Conservation (phyloP, 495 filamentous ascomycete species). For the Xylaria castorea region DNA sequence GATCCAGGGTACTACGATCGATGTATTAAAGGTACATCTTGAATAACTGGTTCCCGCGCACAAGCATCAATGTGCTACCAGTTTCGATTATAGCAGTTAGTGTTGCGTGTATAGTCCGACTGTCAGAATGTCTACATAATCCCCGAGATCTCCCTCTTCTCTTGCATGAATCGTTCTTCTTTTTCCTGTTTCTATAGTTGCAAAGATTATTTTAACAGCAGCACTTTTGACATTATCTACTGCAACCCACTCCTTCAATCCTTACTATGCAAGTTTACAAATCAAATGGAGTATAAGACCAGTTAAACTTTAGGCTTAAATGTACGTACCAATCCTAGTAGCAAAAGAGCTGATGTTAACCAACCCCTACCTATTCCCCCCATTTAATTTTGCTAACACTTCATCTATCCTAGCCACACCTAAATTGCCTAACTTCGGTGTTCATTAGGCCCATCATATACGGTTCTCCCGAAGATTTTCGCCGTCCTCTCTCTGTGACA, state of each 20-base stretch:
- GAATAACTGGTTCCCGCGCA: background rate
- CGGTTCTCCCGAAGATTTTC: background rate
- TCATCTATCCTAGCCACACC: background rate
- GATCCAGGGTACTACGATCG: no score
- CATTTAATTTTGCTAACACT: background rate
- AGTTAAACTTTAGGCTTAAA: background rate
- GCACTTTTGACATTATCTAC: background rate
- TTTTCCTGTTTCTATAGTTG: background rate
- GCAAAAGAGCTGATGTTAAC: background rate
- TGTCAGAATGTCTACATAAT: background rate
- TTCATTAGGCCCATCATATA: background rate
- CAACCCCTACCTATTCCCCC: background rate
- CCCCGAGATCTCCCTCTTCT: background rate
- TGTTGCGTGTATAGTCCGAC: background rate
- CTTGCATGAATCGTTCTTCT: background rate
- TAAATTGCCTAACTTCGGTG: background rate
- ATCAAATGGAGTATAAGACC: background rate
- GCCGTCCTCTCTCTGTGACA: background rate
- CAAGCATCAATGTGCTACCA: background rate
- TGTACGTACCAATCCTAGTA: background rate
- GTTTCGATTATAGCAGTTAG: background rate
- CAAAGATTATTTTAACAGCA: background rate
- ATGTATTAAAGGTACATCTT: no score
- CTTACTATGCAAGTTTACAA: background rate
- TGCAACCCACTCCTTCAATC: background rate